Evolutionary conservation across 2,329 filamentous ascomycete genomes (phyloP).

Genomic region (Pestalotiopsis sp.): DNA sequence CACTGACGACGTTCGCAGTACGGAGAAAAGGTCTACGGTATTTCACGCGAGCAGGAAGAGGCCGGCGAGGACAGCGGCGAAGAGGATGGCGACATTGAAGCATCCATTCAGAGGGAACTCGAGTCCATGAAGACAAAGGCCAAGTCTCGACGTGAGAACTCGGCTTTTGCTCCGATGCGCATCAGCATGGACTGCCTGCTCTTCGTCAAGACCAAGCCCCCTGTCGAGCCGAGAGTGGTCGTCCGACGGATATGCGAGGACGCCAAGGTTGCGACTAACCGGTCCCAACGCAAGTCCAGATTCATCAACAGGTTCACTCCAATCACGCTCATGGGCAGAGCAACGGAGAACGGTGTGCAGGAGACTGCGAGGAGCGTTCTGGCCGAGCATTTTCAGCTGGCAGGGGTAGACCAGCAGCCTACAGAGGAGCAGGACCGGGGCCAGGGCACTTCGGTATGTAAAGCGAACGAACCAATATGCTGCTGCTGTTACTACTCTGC

Average conservation of each 20-base stretch:
- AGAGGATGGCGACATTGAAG: constrained; percentile 68
- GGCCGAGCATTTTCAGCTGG: constrained; percentile 61
- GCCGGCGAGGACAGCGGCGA: constrained; percentile 42
- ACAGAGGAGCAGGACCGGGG: constrained; percentile 19
- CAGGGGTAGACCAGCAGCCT: constrained; percentile 21
- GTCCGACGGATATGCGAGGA: constrained; percentile 59
- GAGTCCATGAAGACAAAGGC: constrained; percentile 55
- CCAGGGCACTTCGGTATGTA: constrained; percentile 45
- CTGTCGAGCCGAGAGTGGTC: constrained; percentile 59
- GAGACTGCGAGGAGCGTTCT: constrained; percentile 67
- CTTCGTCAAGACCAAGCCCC: constrained; percentile 59
- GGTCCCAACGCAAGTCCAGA: constrained; percentile 48
- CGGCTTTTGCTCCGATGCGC: constrained; percentile 55
- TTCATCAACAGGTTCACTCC: constrained; percentile 65
- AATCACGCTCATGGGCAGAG: constrained; percentile 56
- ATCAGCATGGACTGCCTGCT: constrained; percentile 64
- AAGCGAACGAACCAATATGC: not conserved
- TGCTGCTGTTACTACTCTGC: not conserved
- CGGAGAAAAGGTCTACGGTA: constrained; percentile 62
- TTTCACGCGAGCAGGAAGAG: constrained; percentile 36
- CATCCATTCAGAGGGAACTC: constrained; percentile 73
- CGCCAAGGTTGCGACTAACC: constrained; percentile 44
- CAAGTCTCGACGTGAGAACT: constrained; percentile 43
- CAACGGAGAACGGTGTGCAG: constrained; percentile 69
- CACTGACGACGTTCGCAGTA: constrained; percentile 51